phyloP scores from a whole-genome alignment of 2,329 filamentous ascomycete species.

The Salinomyces thailandicus region DNA sequence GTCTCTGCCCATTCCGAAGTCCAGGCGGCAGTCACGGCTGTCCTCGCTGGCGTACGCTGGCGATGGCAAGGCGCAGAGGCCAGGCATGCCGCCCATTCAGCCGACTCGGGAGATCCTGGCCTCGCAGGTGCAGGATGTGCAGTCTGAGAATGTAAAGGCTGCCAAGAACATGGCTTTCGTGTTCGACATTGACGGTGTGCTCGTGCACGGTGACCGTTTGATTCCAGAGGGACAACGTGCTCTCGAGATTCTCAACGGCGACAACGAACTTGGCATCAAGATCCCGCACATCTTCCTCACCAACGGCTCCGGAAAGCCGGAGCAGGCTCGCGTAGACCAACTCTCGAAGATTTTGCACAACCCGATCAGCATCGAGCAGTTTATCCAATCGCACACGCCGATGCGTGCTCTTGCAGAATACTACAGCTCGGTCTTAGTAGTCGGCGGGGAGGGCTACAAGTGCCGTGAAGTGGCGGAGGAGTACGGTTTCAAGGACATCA shows the following conservation, averaged over 20 bases:
- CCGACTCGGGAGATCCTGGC: slow-evolving; percentile 58
- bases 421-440: slow-evolving; percentile 65
- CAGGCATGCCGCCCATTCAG: slow-evolving; percentile 49
- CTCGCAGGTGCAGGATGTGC: slow-evolving; percentile 58
- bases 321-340: slow-evolving; percentile 54
- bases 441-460: slow-evolving; percentile 64
- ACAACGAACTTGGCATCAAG: slow-evolving; percentile 69
- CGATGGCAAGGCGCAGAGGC: slow-evolving; percentile 38
- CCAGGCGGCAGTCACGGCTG: slow-evolving; percentile 57
- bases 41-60: slow-evolving; percentile 47
- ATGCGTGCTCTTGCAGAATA: slow-evolving; percentile 68
- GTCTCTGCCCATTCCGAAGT: slow-evolving; percentile 60
- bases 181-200: slow-evolving; percentile 67
- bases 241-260: slow-evolving; percentile 61
- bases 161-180: slow-evolving; percentile 75
- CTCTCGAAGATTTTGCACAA: slow-evolving; percentile 55
- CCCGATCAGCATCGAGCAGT: slow-evolving; percentile 59
- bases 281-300: slow-evolving; percentile 66
- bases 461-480: slow-evolving; percentile 62
- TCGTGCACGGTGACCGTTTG: slow-evolving; percentile 60
- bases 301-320: slow-evolving; percentile 64
- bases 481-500: slow-evolving; percentile 64
- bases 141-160: slow-evolving; percentile 52
- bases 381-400: slow-evolving; percentile 67
- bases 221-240: slow-evolving; percentile 57